A percentile compares a stretch with the other conserved stretches of the same genome.
These are phyloP conservation scores for Lepidium didymum DNA, from an alignment of 345 rosid genomes.

Conservation along the genomic window DNA sequence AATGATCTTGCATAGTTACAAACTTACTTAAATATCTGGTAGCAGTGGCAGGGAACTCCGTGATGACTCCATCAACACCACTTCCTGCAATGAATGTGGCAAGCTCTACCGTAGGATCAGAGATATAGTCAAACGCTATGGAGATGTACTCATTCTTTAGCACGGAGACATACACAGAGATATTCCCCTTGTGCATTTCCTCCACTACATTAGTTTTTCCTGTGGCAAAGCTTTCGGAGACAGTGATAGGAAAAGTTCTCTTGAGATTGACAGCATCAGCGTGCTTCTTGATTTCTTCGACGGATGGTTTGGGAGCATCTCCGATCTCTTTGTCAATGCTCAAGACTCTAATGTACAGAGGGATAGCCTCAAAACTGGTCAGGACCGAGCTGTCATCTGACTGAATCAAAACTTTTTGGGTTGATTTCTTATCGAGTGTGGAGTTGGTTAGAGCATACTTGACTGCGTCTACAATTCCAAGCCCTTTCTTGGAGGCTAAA, in stretches of 20 bases:
- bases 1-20: neutral
- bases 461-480: constrained; percentile 46
- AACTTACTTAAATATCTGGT: constrained; percentile 63
- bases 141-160: constrained; percentile 61
- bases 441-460: constrained; percentile 52
- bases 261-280: constrained; percentile 54
- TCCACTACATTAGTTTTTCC: constrained; percentile 37
- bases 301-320: constrained; percentile 40
- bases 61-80: constrained; percentile 58
- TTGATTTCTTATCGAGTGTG: constrained; percentile 58
- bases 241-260: constrained; percentile 37
- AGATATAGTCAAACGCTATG: constrained; percentile 55
- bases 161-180: constrained; percentile 57
- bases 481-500: constrained; percentile 83
- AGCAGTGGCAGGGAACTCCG: constrained; percentile 80
- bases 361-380: constrained; percentile 36
- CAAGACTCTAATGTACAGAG: constrained; percentile 52
- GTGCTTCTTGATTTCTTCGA: constrained; percentile 58
- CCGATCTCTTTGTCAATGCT: constrained; percentile 39
- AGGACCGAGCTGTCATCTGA: constrained; percentile 78
- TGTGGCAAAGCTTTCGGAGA: constrained; percentile 33
- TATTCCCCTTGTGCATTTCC: constrained; percentile 52
- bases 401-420: constrained; percentile 60
- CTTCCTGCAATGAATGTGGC: constrained; percentile 48
- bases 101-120: constrained; percentile 65